These are phyloP conservation scores for Penicillium expansum DNA, from an alignment of 2,329 filamentous ascomycete species.

Conservation along the genomic window DNA sequence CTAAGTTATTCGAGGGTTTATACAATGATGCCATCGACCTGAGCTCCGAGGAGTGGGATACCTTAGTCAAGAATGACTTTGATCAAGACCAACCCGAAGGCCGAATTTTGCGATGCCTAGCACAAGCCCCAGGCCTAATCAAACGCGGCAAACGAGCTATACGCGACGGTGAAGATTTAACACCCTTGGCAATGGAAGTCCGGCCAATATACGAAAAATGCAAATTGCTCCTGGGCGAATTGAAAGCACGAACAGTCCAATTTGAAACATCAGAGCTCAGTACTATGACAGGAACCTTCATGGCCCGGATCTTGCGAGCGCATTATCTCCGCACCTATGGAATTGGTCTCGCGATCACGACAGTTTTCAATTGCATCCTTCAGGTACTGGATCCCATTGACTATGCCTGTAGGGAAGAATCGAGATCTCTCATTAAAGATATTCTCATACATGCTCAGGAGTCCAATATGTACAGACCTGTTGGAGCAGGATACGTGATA, in stretches of 20 bases:
- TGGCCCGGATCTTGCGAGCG: slow-evolving; percentile 22
- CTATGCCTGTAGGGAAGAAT: slow-evolving; percentile 16
- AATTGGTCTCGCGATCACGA: slow-evolving; percentile 30
- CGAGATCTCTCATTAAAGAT: slow-evolving; percentile 24
- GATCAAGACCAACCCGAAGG: slow-evolving; percentile 30
- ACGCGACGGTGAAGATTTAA: slow-evolving; percentile 6
- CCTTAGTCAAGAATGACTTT: slow-evolving; percentile 32
- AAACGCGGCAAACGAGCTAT: slow-evolving; percentile 21
- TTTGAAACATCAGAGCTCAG: slow-evolving; percentile 10
- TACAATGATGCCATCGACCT: slow-evolving; percentile 36
- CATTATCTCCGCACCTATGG: slow-evolving; percentile 36
- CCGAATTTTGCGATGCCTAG: slow-evolving; percentile 31
- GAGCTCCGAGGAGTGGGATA: slow-evolving; percentile 33
- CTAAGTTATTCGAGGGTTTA: slow-evolving; percentile 38
- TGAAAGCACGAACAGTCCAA: slow-evolving; percentile 16
- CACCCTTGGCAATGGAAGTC: slow-evolving; percentile 21
- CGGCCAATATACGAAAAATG: slow-evolving; percentile 24
- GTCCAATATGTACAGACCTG: slow-evolving; percentile 29
- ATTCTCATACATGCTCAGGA: slow-evolving; percentile 29
- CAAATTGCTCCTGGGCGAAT: slow-evolving; percentile 15
- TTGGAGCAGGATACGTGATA: slow-evolving; percentile 33
- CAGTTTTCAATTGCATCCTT: slow-evolving; percentile 36
- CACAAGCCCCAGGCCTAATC: slow-evolving; percentile 32
- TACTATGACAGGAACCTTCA: background rate
- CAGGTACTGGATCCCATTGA: slow-evolving; percentile 28